These are phyloP conservation scores for Rhodotorula taiwanensis DNA, from an alignment of 768 basidiomycete genomes.

Conservation along the genomic window DNA sequence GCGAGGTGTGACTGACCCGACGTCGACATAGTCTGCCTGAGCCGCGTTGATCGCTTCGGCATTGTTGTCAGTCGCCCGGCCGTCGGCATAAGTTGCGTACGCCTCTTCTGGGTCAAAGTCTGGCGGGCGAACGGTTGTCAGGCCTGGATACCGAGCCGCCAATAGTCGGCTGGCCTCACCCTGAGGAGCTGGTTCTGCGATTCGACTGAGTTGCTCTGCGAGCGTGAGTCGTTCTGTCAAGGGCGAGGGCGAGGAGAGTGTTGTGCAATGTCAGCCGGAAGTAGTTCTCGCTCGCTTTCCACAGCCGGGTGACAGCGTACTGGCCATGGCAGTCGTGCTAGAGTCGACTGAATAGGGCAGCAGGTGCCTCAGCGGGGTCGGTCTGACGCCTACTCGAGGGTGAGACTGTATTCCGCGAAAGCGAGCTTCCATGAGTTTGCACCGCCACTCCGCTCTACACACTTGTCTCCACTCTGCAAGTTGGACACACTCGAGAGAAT, in stretches of 20 bases:
- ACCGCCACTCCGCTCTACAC: too few relatives aligned
- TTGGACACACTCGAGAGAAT: too few relatives aligned
- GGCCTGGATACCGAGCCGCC: not conserved
- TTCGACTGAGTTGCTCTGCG: slow-evolving; percentile 68
- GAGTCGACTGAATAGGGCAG: too few relatives aligned
- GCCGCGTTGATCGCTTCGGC: slow-evolving; percentile 44
- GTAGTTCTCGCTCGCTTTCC: not conserved
- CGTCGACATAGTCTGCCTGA: slow-evolving; percentile 75
- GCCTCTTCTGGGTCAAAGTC: slow-evolving; percentile 71
- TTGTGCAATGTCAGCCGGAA: not conserved
- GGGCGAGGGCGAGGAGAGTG: not conserved
- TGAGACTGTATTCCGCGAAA: too few relatives aligned
- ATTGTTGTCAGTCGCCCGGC: slow-evolving; percentile 45
- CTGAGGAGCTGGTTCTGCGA: slow-evolving; percentile 62
- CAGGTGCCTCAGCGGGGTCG: too few relatives aligned
- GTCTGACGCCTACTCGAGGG: too few relatives aligned
- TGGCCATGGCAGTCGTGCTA: too few relatives aligned
- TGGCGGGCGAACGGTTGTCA: slow-evolving; percentile 39
- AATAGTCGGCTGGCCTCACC: slow-evolving; percentile 51
- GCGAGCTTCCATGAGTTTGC: too few relatives aligned
- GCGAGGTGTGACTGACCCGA: slow-evolving; percentile 61
- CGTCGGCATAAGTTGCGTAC: slow-evolving; percentile 50
- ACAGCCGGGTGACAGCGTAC: not conserved
- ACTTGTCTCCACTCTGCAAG: too few relatives aligned
- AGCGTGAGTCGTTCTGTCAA: slow-evolving; percentile 42